Base-by-base conservation (phyloP, 768 basidiomycete species). In the Auricularia cornea region DNA sequence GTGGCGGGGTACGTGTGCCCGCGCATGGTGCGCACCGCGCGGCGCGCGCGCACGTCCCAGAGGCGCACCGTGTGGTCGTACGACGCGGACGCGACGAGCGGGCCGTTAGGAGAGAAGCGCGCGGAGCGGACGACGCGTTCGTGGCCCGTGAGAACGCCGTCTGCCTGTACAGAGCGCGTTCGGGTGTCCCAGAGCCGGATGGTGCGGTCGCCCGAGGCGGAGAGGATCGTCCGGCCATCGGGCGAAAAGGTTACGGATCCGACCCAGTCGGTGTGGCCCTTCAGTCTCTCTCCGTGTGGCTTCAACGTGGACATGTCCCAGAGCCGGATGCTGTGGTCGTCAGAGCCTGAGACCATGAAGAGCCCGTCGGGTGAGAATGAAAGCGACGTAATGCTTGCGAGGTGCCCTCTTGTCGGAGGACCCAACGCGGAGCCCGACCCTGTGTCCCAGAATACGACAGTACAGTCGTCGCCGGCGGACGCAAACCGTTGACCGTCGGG, bases 151-250 rank as follows among this genome's bases (percentile, higher is more conserved):
- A 98, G 84, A 68, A 99, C 97, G n/a, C n/a, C n/a, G n/a, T n/a
- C n/a, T 0, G 96, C 96, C 75, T 98, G 96, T 71, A 98, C 98
- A 77, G 98, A 98, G 85, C 98, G 98, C 0, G 97, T 98, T 28
- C 95, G 81, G 30, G 96, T 95, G 68, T 99, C 98, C 97, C 97
- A 98, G 6, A 98, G 83, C 1, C 96, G 98, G 75, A 99, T 98
- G 76, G 98, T 96, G 56, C 97, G 96, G 66, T 90, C 93, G 26
- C 94, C 93, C 11, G 94, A 95, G n/a, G 96, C 97, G 2, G 97
- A 98, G 56, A 98, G 77, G 26, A 98, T 81, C 2, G 96, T 87
- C 33, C 96, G 84, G 62, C 89, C 94, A 77, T 98, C 96, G 1
- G 97, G 96, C 20, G 95, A 35, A 14, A 35, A 35, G 8, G 35